Evolutionary conservation across 352 stramenopile species (phyloP).

Genomic region (Elongisporangium anandrum): DNA sequence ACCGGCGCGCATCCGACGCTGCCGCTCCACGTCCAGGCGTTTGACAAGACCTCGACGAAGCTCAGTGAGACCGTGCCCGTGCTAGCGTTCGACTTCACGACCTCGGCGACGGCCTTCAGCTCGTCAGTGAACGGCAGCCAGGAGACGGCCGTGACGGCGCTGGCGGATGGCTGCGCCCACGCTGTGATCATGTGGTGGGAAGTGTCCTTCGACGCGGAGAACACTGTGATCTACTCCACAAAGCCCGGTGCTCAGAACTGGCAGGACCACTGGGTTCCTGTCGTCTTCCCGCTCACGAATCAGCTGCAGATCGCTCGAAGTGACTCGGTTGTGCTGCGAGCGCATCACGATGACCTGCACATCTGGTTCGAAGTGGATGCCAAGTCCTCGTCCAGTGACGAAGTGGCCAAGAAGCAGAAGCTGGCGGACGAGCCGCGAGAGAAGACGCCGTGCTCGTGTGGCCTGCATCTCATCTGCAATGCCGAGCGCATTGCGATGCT

Average conservation of each 20-base stretch:
- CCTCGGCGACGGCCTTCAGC: constrained; percentile 14
- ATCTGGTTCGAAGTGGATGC: constrained; percentile 72
- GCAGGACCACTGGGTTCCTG: constrained; percentile 83
- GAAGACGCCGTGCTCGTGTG: constrained; percentile 63
- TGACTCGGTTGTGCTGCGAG: constrained; percentile 36
- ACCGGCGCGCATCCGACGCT: constrained; percentile 58
- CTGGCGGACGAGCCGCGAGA: constrained; percentile 16
- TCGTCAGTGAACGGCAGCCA: constrained; percentile 10
- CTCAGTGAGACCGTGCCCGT: constrained; percentile 42
- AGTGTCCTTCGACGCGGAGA: constrained; percentile 51
- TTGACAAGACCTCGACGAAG: constrained; percentile 27
- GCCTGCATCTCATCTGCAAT: constrained; percentile 77
- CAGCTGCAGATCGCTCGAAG: constrained; percentile 12
- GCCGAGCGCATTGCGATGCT: constrained; percentile 78
- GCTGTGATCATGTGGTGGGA: constrained; percentile 82
- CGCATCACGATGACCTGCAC: constrained; percentile 70
- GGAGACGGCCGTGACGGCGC: constrained; percentile 31
- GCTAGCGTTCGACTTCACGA: constrained; percentile 67
- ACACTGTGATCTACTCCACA: constrained; percentile 64
- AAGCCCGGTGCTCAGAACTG: constrained; percentile 61
- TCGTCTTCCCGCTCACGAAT: constrained; percentile 58
- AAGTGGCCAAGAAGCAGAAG: constrained; percentile 34
- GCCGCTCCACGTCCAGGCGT: constrained; percentile 54
- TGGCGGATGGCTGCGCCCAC: constrained; percentile 36
- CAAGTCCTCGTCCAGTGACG: constrained; percentile 4